These are phyloP conservation scores for Podaxis sp. DNA, from an alignment of 768 basidiomycete species.

Conservation along the genomic window DNA sequence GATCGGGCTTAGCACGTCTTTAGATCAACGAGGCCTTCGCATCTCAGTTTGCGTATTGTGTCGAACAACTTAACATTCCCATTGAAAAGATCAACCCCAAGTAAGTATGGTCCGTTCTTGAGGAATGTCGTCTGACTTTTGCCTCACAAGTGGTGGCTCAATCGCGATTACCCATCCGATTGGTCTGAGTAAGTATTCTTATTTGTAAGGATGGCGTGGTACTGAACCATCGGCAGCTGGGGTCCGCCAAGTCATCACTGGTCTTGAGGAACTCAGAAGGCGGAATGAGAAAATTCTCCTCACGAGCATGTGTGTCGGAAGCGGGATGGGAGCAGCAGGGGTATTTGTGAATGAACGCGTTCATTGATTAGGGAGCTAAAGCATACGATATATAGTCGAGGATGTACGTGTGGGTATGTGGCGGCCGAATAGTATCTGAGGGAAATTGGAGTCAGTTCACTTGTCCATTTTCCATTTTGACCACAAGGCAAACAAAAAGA, in stretches of 20 bases:
- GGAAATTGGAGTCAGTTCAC: not conserved
- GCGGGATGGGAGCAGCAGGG: constrained; percentile 87
- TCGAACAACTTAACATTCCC: constrained; percentile 75
- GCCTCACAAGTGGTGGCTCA: constrained; percentile 69
- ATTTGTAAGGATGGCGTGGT: not conserved
- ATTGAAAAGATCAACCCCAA: constrained; percentile 85
- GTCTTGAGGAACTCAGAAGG: constrained; percentile 77
- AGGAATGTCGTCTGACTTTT: not conserved
- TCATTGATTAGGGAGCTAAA: constrained; percentile 16
- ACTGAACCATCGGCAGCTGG: constrained; percentile 54
- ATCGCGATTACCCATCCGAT: constrained; percentile 83
- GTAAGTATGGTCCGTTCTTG: constrained; percentile 38
- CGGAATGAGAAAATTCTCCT: constrained; percentile 69
- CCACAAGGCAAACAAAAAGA: constrained; percentile 14
- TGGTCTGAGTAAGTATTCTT: constrained; percentile 68
- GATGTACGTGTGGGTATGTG: not conserved
- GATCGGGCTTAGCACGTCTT: not conserved
- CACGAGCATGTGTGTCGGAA: constrained; percentile 78
- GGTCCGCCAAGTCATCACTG: constrained; percentile 83
- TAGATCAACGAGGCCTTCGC: constrained; percentile 93
- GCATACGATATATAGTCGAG: not conserved
- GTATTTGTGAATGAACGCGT: constrained; percentile 72
- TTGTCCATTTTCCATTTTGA: constrained; percentile 12
- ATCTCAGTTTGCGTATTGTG: constrained; percentile 91
- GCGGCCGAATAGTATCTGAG: not conserved